Evolutionary conservation across 2,329 filamentous ascomycete genomes (phyloP).

Genomic region (Davidsoniella eucalypti): DNA sequence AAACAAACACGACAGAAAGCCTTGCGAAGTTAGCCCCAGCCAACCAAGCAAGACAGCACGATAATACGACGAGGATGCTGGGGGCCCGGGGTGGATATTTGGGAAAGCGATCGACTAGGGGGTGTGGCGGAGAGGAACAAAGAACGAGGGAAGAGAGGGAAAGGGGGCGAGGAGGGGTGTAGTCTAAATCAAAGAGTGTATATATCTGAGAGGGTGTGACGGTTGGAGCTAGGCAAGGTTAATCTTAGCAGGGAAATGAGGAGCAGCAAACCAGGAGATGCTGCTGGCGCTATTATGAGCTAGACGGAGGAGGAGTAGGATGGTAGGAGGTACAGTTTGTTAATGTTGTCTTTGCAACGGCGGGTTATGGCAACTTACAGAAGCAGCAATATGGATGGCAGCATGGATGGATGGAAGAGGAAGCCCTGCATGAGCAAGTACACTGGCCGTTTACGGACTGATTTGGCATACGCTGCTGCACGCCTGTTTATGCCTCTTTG

Average conservation of each 20-base stretch:
- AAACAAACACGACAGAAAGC: too few species aligned
- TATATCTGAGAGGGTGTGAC: background rate
- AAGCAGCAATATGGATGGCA: background rate
- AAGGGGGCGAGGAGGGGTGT: background rate
- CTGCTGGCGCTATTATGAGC: background rate
- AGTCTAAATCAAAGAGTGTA: background rate
- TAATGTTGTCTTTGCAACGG: background rate
- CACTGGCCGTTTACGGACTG: too few species aligned
- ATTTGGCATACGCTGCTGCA: too few species aligned
- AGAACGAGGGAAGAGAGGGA: background rate
- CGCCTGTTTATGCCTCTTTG: too few species aligned
- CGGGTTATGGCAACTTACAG: background rate
- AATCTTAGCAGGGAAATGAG: conserved; percentile 11
- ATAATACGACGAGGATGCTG: too few species aligned
- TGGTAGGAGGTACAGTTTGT: background rate
- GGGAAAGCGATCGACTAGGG: background rate
- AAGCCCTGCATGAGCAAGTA: too few species aligned
- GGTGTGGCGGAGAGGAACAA: conserved; percentile 8
- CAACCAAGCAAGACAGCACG: too few species aligned
- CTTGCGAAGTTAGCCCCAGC: too few species aligned
- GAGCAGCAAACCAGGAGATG: conserved; percentile 8
- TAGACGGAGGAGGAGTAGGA: background rate
- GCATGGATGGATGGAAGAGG: background rate
- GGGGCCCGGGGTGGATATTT: background rate
- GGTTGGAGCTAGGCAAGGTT: too few species aligned